Base-by-base conservation (phyloP, 2,329 filamentous ascomycete genomes). In the Fusarium miscanthi region DNA sequence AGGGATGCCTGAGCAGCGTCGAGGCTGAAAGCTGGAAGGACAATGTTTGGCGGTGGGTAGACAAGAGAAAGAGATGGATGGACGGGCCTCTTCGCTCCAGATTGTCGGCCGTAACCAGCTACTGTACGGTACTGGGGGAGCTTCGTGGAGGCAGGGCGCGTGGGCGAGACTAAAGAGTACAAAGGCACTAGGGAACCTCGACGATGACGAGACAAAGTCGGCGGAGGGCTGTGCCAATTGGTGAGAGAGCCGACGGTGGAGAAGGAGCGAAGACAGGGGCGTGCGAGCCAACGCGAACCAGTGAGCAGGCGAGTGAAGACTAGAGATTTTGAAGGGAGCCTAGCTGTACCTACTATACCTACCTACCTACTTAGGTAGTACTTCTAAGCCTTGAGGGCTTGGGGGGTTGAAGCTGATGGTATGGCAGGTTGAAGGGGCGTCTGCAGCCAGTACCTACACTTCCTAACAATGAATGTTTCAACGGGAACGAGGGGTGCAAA, bases 181-280 rank as follows among this genome's bases (percentile, higher is more conserved):
- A 74, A 74, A 74, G 69, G 59, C 71, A 74, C 72, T 64, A 76
- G 62, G 69, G 68, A 64, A 61, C 72, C 75, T 77, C 72, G 75
- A 76, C 72, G 68, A 76, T 77, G 74, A 77, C 75, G 75, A 77
- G 75, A 76, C 72, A 77, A 71, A 73, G 65, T 60, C 56, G 69
- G 70, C 70, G 63, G 62, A 67, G 60, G 54, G 63, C 74, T 63
- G 74, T 59, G 74, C 70, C 75, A 77, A 77, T 77, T 77, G 75
- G 75, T 56, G 75, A 61, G 52, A 66, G 66, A 72, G 53, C 66
- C 72, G 60, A 68, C 63, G 51, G 75, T 77, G 75, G 75, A 48
- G 75, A 65, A 64, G 51, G 61, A 59, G 59, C 59, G 66, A 59
- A 53, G 61, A 61, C 75, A 77, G 69, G 75, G 75, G 74, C 71